Evolutionary conservation across 1,284 basidiomycete species (phyloP).

Genomic region (Boletellus dicymbophilus): DNA sequence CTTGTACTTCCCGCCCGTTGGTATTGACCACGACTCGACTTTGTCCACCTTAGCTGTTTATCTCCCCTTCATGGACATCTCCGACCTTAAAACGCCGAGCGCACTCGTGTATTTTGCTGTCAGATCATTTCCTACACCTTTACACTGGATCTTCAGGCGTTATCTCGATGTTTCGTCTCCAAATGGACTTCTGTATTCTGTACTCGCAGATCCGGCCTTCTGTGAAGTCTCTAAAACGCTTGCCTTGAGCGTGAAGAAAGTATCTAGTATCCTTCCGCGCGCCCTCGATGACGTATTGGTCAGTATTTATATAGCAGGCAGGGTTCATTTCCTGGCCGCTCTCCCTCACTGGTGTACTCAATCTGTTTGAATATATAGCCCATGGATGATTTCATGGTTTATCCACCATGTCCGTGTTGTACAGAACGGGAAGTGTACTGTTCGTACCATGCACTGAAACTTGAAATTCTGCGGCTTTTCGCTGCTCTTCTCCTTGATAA

Average conservation of each 20-base stretch:
- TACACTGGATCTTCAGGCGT: conserved; percentile 39
- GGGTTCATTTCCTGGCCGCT: conserved; percentile 14
- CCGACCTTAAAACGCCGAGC: conserved; percentile 13
- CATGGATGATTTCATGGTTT: conserved; percentile 41
- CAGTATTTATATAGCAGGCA: conserved; percentile 24
- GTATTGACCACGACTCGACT: conserved; percentile 50
- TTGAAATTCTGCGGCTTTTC: conserved; percentile 32
- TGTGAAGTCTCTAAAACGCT: conserved; percentile 13
- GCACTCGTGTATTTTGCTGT: conserved; percentile 45
- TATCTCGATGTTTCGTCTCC: conserved; percentile 26
- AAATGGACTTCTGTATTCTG: conserved; percentile 13
- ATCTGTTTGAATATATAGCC: conserved; percentile 36
- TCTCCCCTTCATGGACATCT: conserved; percentile 31
- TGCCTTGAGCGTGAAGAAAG: conserved; percentile 12
- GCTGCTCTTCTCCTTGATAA: conserved; percentile 30
- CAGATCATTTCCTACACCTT: conserved; percentile 38
- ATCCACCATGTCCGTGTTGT: conserved; percentile 35
- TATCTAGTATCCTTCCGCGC: conserved; percentile 5
- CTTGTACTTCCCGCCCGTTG: conserved; percentile 28
- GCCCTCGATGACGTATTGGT: conserved; percentile 24
- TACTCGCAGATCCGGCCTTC: conserved; percentile 23
- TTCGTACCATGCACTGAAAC: conserved; percentile 27
- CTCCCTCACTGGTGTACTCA: conserved; percentile 30
- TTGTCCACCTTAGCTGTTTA: conserved; percentile 44
- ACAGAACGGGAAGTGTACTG: conserved; percentile 18